Evolutionary conservation across 306 rosid genomes (phyloP), one percentile per base, ranked within the genome.

Genomic region (Purshia tridentata): DNA sequence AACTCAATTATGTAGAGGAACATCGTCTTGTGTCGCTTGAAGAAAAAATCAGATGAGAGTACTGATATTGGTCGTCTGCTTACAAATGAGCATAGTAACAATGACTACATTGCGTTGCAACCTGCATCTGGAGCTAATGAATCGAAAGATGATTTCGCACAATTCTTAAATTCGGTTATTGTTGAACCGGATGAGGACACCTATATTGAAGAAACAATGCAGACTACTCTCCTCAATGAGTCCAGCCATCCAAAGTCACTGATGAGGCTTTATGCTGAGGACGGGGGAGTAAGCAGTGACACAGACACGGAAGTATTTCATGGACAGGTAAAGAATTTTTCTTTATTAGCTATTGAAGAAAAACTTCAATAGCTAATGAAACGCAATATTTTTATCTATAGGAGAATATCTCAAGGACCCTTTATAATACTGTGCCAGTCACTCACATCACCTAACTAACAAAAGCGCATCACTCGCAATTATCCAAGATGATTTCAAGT

Each of bases 11-110:
- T 77, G 76, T 72, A 88, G 98, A 70, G 60, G 52, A 39, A 75
- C 45, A 84, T 80, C 67, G 91, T 87, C 65, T 16, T 93, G 41
- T 77, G 88, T 66, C 84, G 81, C 29, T 41, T 93, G 70, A 86
- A 37, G 63, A 70, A 51, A 65, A 81, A 71, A 18, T 5, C 65
- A 23, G 84, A 75, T 52, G 65, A 41, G 76, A 55, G 12, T 53
- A 42, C 53, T 45, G 67, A 69, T 4, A 72, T 15, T 64, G 12
- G 8, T 49, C 10, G 12, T n/a, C 22, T 55, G 45, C 8, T 3
- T n/a, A 16, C 12, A 57, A 11, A 37, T 77, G 40, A 68, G 41
- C 20, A 0, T 72, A 5, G 13, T 52, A 63, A 77, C 76, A 77
- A 37, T 8, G 47, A 69, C 15, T 14, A 4, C 37, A 16, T 1